These are phyloP conservation scores for Pezicula carpinea DNA, from an alignment of 2,329 filamentous ascomycete species.

Conservation along the genomic window DNA sequence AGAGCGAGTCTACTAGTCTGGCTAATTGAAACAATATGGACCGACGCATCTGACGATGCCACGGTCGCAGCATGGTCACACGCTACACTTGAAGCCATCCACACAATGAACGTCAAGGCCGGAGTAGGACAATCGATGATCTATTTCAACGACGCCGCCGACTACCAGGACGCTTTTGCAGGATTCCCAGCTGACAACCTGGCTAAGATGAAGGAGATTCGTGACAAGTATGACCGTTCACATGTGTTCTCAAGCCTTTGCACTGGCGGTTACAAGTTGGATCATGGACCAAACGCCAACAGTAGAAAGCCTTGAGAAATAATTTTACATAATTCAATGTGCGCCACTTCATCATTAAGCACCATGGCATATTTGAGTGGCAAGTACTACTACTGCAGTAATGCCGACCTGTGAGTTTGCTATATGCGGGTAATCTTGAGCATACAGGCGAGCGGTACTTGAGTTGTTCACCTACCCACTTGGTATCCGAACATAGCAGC, in stretches of 20 bases:
- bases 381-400: too few relatives aligned
- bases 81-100: conserved; percentile 20
- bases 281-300: too few relatives aligned
- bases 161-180: conserved; percentile 28
- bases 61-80: conserved; percentile 21
- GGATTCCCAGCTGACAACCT: conserved; percentile 30
- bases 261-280: conserved; percentile 1
- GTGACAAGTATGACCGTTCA: conserved; percentile 18
- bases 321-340: too few relatives aligned
- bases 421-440: too few relatives aligned
- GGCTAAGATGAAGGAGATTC: conserved; percentile 15
- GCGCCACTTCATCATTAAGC: too few relatives aligned
- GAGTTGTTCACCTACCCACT: too few relatives aligned
- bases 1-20: background rate
- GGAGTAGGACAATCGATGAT: conserved; percentile 18
- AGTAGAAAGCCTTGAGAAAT: too few relatives aligned
- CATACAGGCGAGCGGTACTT: too few relatives aligned
- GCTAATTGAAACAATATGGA: conserved; percentile 16
- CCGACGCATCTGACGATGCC: conserved; percentile 27
- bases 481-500: too few relatives aligned
- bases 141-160: conserved; percentile 30
- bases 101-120: conserved; percentile 21
- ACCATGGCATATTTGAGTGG: too few relatives aligned
- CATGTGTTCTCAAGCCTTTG: conserved; percentile 10
- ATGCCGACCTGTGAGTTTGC: too few relatives aligned